Evolutionary conservation across 2,329 filamentous ascomycete species (phyloP), one percentile per base, ranked within the genome.

Genomic region (Zymoseptoria passerinii): DNA sequence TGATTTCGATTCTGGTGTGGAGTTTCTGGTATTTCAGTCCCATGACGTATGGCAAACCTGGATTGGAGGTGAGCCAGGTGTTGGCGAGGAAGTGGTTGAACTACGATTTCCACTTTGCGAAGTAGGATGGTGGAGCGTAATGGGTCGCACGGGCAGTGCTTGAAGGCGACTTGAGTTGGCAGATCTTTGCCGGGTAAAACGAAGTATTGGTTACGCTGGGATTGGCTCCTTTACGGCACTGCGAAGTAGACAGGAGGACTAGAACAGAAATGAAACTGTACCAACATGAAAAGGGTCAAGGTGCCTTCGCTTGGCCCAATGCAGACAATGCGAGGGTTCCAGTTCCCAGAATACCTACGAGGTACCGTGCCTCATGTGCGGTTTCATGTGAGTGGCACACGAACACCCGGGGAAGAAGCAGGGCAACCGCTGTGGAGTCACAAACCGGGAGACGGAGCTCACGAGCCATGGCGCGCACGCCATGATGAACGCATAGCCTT

Each of bases 61-160:
- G 92, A 35, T 81, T 99, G 69, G 83, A 80, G 57, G 87, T 95
- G 18, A 83, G 86, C 10, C 80, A 90, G 72, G 88, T 99, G 28
- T 76, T 88, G 63, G 82, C 86, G 63, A 86, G 94, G 74, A 96
- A 96, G 80, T 97, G 92, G 92, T 81, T 99, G 65, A 89, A 89
- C 64, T 99, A 97, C 73, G 94, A 99, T 74, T 81, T 99, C 72
- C 94, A 99, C 78, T 99, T 99, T 79, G 94, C 94, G 60, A 99
- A 99, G 83, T 99, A 88, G 50, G 28, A 5, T 16, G 35, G 13
- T n/a, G 35, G 35, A 16, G 16, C n/a, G 35, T 44, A 44, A 44
- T 44, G 13, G 35, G 35, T 23, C 23, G 23, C 23, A 23, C 23
- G 4, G 23, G 23, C 23, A 44, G 13, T 44, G 35, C 35, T 16